Evolutionary conservation across 2,329 filamentous ascomycete species (phyloP), one percentile per base, ranked within the genome.

Genomic region (Thelonectria blattea): DNA sequence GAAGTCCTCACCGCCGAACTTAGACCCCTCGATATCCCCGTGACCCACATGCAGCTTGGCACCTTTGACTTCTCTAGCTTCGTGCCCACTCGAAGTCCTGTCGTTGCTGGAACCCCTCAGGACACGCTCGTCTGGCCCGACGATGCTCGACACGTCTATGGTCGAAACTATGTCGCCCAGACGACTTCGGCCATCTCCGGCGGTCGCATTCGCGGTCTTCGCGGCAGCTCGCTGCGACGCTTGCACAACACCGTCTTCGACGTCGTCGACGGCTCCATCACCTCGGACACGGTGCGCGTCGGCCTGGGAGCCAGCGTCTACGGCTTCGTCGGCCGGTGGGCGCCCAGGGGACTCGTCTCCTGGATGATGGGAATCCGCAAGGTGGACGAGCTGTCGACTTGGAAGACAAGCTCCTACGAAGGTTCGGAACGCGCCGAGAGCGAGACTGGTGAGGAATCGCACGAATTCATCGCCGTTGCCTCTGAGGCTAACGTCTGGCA

Each of bases 171-270:
- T 73, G 78, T 85, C 47, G 80, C 79, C 18, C 83, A 87, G 68
- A 81, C 80, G 46, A 75, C 75, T 58, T 86, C 83, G 24, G 82
- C 83, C 57, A 84, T 87, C 66, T 82, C 83, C 50, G 81, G 84
- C 4, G 81, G 83, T 9, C 81, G 83, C 54, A 81, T 84, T 75
- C 85, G 83, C 66, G 88, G 83, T 12, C 78, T 85, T 60, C 85
- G 84, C 51, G 91, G 91, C 39, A 93, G 88, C 62, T 88, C 90
- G 3, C 81, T 96, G 47, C 84, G 91, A 32, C 88, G 91, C 64
- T 83, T 99, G 56, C 91, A 98, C 76, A 89, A 92, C 71, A 88
- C 91, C 2, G 89, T 99, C 10, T 96, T 97, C 73, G 94, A 98
- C 73, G 91, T 95, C 34, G 85, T 98, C 56, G 89, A 91, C 65